phyloP scores from a whole-genome alignment of 2,329 filamentous ascomycete genomes.

The Elsinoe ampelina region DNA sequence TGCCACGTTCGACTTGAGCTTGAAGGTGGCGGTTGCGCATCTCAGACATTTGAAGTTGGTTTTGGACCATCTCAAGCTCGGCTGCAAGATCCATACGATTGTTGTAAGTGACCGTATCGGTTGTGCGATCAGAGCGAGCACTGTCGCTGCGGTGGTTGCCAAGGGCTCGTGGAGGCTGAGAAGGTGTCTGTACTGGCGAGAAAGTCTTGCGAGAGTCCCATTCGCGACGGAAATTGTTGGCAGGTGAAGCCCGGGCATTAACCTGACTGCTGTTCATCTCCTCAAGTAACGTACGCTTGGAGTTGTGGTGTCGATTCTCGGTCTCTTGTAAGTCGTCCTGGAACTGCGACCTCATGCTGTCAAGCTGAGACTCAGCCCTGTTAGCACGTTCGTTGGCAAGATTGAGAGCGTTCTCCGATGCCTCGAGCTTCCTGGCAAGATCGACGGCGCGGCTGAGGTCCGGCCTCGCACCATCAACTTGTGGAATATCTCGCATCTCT shows the following conservation, averaged over 20 bases:
- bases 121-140: constrained; percentile 71
- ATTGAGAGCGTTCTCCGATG: constrained; percentile 78
- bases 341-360: constrained; percentile 65
- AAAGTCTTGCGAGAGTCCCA: constrained; percentile 55
- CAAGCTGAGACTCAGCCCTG: constrained; percentile 74
- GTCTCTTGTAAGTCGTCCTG: constrained; percentile 61
- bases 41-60: constrained; percentile 83
- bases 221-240: constrained; percentile 50
- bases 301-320: constrained; percentile 50
- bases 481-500: constrained; percentile 49
- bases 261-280: constrained; percentile 81
- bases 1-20: constrained; percentile 66
- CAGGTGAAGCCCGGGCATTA: constrained; percentile 62
- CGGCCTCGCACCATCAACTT: constrained; percentile 53
- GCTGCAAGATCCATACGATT: constrained; percentile 83
- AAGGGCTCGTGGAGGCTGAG: constrained; percentile 52
- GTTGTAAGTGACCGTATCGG: constrained; percentile 75
- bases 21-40: constrained; percentile 94
- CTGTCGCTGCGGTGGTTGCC: constrained; percentile 65
- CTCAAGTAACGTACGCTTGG: constrained; percentile 68
- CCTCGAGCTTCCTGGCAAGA: constrained; percentile 75
- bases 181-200: constrained; percentile 66
- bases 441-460: constrained; percentile 60
- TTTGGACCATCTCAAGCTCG: constrained; percentile 85
- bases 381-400: constrained; percentile 71